A percentile compares a stretch with the other conserved stretches of the same genome.
These are phyloP conservation scores for Pleurotus sapidus DNA, from an alignment of 768 basidiomycete species.

Conservation along the genomic window DNA sequence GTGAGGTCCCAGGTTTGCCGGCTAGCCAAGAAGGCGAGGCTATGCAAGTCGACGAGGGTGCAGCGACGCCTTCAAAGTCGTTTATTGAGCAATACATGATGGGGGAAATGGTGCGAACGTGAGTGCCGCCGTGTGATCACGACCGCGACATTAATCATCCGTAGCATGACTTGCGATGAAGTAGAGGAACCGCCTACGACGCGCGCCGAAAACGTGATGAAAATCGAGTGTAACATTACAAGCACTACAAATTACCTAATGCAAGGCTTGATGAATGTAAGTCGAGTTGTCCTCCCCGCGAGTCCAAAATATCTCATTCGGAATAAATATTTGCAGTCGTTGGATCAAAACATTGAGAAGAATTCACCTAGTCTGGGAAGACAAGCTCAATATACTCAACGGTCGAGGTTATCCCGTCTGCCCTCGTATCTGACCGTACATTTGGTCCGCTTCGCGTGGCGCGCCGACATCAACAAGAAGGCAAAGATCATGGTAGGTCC, in stretches of 20 bases:
- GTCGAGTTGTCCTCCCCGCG: slow-evolving; percentile 2
- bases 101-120: slow-evolving; percentile 76
- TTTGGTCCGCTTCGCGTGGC: slow-evolving; percentile 97
- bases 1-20: slow-evolving; percentile 58
- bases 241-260: slow-evolving; percentile 85
- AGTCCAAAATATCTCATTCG: background rate
- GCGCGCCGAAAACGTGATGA: slow-evolving; percentile 71
- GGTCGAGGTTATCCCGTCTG: slow-evolving; percentile 77
- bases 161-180: slow-evolving; percentile 79
- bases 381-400: slow-evolving; percentile 78
- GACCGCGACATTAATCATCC: background rate
- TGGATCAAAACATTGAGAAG: slow-evolving; percentile 89
- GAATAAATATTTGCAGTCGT: slow-evolving; percentile 44
- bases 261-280: slow-evolving; percentile 77
- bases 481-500: slow-evolving; percentile 89
- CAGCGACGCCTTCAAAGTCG: slow-evolving; percentile 30
- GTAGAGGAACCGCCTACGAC: slow-evolving; percentile 72
- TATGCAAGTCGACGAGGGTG: slow-evolving; percentile 19
- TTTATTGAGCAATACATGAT: slow-evolving; percentile 83
- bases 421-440: slow-evolving; percentile 87
- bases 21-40: slow-evolving; percentile 16
- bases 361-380: slow-evolving; percentile 75
- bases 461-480: slow-evolving; percentile 86
- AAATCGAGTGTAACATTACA: slow-evolving; percentile 93
- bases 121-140: slow-evolving; percentile 10